Evolutionary conservation across 2,329 filamentous ascomycete genomes (phyloP).

Genomic region (Emmonsia crescens): DNA sequence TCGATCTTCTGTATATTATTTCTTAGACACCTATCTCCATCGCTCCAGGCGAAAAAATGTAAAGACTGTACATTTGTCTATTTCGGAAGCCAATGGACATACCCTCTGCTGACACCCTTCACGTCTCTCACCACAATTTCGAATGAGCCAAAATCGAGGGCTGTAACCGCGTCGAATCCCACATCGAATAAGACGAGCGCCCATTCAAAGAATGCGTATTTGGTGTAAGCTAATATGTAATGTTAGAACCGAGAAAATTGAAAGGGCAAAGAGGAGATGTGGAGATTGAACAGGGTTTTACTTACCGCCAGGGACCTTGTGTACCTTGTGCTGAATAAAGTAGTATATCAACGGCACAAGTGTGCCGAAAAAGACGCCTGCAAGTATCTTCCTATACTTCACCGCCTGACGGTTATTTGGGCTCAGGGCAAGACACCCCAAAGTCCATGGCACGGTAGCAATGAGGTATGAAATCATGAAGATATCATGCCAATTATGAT

Average conservation of each 20-base stretch:
- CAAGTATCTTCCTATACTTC: slow-evolving; percentile 80
- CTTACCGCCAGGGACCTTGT: slow-evolving; percentile 84
- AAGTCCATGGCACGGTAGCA: slow-evolving; percentile 87
- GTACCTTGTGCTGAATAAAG: slow-evolving; percentile 97
- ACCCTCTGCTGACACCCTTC: slow-evolving; percentile 90
- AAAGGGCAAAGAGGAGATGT: too few relatives aligned
- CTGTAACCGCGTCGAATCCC: slow-evolving; percentile 88
- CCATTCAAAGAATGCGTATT: slow-evolving; percentile 97
- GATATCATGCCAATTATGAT: slow-evolving; percentile 97
- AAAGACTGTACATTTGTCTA: slow-evolving; percentile 53
- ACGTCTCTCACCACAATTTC: slow-evolving; percentile 82
- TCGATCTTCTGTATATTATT: slow-evolving; percentile 38
- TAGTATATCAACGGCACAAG: slow-evolving; percentile 87
- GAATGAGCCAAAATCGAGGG: slow-evolving; percentile 79
- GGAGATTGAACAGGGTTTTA: slow-evolving; percentile 4
- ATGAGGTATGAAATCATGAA: slow-evolving; percentile 99
- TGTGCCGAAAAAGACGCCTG: slow-evolving; percentile 76
- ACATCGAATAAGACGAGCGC: slow-evolving; percentile 88
- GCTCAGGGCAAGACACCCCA: slow-evolving; percentile 79
- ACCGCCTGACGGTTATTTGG: slow-evolving; percentile 72
- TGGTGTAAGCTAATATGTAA: slow-evolving; percentile 70
- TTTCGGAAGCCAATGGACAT: slow-evolving; percentile 90
- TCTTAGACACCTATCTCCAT: slow-evolving; percentile 27
- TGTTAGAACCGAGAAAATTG: slow-evolving; percentile 12
- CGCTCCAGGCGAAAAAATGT: slow-evolving; percentile 24